These are phyloP conservation scores for Aspergillus texensis DNA, from an alignment of 2,329 filamentous ascomycete species.

Conservation along the genomic window DNA sequence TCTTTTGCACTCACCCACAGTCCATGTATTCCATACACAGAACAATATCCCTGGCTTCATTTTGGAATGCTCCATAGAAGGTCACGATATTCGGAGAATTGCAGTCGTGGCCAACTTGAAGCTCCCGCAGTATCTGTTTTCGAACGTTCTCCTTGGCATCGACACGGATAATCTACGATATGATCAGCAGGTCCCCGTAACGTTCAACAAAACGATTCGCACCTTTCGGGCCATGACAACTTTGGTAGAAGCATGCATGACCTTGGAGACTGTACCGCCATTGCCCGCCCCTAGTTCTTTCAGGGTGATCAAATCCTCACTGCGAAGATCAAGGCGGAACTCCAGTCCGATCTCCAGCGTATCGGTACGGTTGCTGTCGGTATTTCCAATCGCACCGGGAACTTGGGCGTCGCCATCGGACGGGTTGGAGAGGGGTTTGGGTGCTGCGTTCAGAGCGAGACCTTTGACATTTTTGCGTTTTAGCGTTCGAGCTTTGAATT, in stretches of 20 bases:
- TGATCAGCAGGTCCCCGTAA: conserved; percentile 10
- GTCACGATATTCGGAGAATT: conserved; percentile 96
- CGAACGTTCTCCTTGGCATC: conserved; percentile 97
- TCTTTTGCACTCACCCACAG: conserved; percentile 73
- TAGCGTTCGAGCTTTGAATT: conserved; percentile 74
- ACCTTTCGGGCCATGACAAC: conserved; percentile 99
- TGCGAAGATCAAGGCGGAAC: conserved; percentile 88
- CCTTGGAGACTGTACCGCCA: conserved; percentile 97
- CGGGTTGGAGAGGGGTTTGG: conserved; percentile 68
- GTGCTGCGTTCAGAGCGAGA: conserved; percentile 79
- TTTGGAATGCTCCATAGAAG: conserved; percentile 96
- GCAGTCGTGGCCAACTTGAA: conserved; percentile 98
- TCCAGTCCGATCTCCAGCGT: conserved; percentile 95
- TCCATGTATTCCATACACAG: conserved; percentile 99
- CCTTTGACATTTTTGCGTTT: conserved; percentile 99
- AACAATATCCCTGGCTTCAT: conserved; percentile 94
- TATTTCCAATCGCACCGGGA: conserved; percentile 61
- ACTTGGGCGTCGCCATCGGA: conserved; percentile 71
- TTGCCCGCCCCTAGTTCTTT: conserved; percentile 96
- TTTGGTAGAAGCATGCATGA: conserved; percentile 90
- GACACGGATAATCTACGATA: conserved; percentile 83
- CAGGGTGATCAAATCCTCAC: conserved; percentile 87
- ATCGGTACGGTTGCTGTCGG: conserved; percentile 63
- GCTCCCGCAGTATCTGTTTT: conserved; percentile 93
- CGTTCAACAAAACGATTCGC: conserved; percentile 11